Evolutionary conservation across 129 eudicot genomes (phyloP).

Genomic region (Pittosporum tobira): DNA sequence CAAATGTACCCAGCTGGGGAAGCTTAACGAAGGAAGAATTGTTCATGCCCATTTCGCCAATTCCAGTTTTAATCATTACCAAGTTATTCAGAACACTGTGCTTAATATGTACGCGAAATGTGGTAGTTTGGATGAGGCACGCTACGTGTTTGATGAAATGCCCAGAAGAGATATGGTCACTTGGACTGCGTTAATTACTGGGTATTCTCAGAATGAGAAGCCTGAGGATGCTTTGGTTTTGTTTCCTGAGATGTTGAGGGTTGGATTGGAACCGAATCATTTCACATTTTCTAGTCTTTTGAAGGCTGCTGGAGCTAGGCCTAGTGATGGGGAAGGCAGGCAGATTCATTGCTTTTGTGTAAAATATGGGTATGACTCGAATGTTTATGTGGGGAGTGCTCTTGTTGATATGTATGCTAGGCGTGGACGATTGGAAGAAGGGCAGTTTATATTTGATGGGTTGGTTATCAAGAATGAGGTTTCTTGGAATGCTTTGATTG

Average conservation of each 20-base stretch:
- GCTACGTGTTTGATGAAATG: slow-evolving; percentile 62
- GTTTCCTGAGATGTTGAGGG: slow-evolving; percentile 38
- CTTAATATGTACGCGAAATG: slow-evolving; percentile 72
- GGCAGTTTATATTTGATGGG: slow-evolving; percentile 37
- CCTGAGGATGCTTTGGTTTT: slow-evolving; percentile 39
- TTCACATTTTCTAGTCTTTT: slow-evolving; percentile 70
- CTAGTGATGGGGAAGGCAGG: slow-evolving; percentile 30
- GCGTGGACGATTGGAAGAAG: slow-evolving; percentile 49
- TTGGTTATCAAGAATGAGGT: slow-evolving; percentile 52
- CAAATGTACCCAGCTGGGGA: slow-evolving; percentile 37
- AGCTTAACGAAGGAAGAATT: slow-evolving; percentile 42
- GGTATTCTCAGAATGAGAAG: slow-evolving; percentile 51
- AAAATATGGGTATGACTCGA: slow-evolving; percentile 35
- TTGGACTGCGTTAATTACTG: slow-evolving; percentile 66
- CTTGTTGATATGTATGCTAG: slow-evolving; percentile 70
- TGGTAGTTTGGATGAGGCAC: slow-evolving; percentile 48
- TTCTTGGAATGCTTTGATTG: slow-evolving; percentile 76
- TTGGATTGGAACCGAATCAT: slow-evolving; percentile 57
- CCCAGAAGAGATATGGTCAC: slow-evolving; percentile 55
- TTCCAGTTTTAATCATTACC: slow-evolving; percentile 37
- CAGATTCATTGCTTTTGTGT: slow-evolving; percentile 43
- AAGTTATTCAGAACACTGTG: slow-evolving; percentile 33
- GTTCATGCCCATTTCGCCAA: slow-evolving; percentile 53
- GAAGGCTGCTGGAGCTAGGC: slow-evolving; percentile 51
- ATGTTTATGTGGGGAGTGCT: slow-evolving; percentile 79